Percentiles rank a stretch among this genome's conserved stretches.
phyloP scores from a whole-genome alignment of 768 basidiomycete species.

The Clitopilus passeckerianus region DNA sequence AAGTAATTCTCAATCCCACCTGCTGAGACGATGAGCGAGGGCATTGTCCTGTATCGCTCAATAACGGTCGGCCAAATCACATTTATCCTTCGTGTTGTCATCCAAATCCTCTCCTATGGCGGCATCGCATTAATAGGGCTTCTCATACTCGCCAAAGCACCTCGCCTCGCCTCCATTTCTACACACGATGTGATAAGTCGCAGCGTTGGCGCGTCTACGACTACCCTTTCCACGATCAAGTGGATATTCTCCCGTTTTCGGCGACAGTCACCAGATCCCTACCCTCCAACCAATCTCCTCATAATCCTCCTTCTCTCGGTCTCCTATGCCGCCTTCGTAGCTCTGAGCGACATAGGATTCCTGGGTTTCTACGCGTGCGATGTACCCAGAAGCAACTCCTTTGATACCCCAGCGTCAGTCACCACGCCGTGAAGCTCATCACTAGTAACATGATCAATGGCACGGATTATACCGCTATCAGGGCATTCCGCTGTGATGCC shows the following conservation, averaged over 20 bases:
- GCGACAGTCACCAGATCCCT: conserved; percentile 6
- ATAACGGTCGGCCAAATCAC: conserved; percentile 15
- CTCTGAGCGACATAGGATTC: too few species aligned
- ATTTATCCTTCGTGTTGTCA: conserved; percentile 16
- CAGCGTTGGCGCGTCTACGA: conserved; percentile 11
- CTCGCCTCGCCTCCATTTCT: conserved; percentile 13
- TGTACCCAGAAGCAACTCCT: too few species aligned
- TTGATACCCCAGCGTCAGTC: too few species aligned
- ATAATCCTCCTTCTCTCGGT: too few species aligned
- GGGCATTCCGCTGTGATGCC: conserved; percentile 9
- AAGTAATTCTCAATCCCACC: too few species aligned
- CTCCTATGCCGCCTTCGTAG: too few species aligned
- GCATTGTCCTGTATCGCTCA: too few species aligned
- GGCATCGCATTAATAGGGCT: conserved; percentile 13
- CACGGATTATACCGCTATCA: neutral
- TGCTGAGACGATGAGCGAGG: too few species aligned
- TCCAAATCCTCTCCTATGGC: conserved; percentile 17
- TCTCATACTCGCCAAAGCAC: conserved; percentile 14
- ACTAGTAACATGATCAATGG: too few species aligned
- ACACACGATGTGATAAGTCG: conserved; percentile 19
- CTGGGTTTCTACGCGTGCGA: too few species aligned
- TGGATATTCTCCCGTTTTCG: conserved; percentile 12
- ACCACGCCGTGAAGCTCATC: conserved; percentile 5
- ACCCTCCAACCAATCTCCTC: neutral
- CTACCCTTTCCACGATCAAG: conserved; percentile 7